These are phyloP conservation scores for Mortierella sp. DNA, from an alignment of 371 early-diverging fungal species.

Conservation along the genomic window DNA sequence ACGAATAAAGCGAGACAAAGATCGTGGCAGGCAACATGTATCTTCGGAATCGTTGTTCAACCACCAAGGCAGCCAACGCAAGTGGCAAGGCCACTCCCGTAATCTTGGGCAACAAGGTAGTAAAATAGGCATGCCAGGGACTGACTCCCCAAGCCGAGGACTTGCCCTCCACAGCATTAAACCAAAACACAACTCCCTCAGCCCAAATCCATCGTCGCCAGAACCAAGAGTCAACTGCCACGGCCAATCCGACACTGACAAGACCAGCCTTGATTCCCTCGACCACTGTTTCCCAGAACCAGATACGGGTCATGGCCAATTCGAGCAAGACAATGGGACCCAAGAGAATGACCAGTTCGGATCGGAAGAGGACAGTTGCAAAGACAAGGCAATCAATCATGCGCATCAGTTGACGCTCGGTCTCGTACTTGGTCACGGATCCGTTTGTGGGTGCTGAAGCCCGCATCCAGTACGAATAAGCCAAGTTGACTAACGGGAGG, in stretches of 20 bases:
- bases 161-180: slow-evolving; percentile 85
- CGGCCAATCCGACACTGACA: slow-evolving; percentile 59
- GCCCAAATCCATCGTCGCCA: slow-evolving; percentile 90
- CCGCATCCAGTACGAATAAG: slow-evolving; percentile 48
- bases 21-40: slow-evolving; percentile 65
- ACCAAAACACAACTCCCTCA: slow-evolving; percentile 84
- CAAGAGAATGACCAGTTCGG: slow-evolving; percentile 76
- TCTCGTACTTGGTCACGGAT: slow-evolving; percentile 11
- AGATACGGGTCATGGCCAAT: slow-evolving; percentile 36
- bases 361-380: slow-evolving; percentile 81
- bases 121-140: slow-evolving; percentile 84
- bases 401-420: slow-evolving; percentile 46
- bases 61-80: slow-evolving; percentile 57
- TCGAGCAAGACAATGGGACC: slow-evolving; percentile 57
- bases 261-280: slow-evolving; percentile 53
- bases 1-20: slow-evolving; percentile 76
- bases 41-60: slow-evolving; percentile 59
- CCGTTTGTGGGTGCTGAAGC: slow-evolving; percentile 26
- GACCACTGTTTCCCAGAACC: slow-evolving; percentile 38
- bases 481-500: slow-evolving; percentile 46
- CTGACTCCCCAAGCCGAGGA: slow-evolving; percentile 85
- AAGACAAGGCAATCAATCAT: slow-evolving; percentile 70
- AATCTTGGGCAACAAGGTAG: slow-evolving; percentile 78
- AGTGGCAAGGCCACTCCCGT: slow-evolving; percentile 77
- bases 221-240: slow-evolving; percentile 84